phyloP scores from a whole-genome alignment of 1,139 yeast genomes.

The Geotrichum fermentans region DNA sequence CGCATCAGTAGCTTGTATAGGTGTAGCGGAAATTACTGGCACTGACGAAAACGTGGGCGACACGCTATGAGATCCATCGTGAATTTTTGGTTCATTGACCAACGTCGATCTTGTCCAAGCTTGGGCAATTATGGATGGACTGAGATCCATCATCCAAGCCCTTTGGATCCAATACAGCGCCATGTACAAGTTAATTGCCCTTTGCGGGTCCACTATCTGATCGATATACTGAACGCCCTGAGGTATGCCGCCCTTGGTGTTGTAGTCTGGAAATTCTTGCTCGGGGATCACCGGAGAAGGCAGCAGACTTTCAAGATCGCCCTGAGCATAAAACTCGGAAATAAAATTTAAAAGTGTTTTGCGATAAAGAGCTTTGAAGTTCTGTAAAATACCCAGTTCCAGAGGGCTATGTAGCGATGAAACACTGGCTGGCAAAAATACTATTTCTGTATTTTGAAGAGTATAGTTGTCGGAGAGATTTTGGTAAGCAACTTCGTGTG shows the following conservation, averaged over 20 bases:
- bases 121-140: conserved; percentile 2
- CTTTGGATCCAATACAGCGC: conserved; percentile 17
- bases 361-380: conserved; percentile 19
- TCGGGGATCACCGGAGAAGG: conserved; percentile 11
- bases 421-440: conserved; percentile 15
- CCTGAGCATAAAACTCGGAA: conserved; percentile 12
- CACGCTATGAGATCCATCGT: neutral
- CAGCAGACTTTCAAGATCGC: conserved; percentile 6
- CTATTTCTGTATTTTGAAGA: conserved; percentile 12
- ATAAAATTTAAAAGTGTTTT: conserved; percentile 11
- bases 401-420: conserved; percentile 11
- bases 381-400: conserved; percentile 18
- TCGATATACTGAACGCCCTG: conserved; percentile 12
- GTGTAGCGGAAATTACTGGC: neutral
- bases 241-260: neutral
- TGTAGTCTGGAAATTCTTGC: neutral
- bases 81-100: neutral
- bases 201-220: conserved; percentile 14
- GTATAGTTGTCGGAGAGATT: conserved; percentile 8
- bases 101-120: conserved; percentile 19
- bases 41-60: conserved; percentile 2
- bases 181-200: conserved; percentile 13
- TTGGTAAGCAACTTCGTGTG: conserved; percentile 18
- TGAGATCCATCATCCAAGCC: conserved; percentile 17
- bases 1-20: conserved; percentile 4